Evolutionary conservation across 371 early-diverging fungal genomes (phyloP), one percentile per base, ranked within the genome.

Genomic region (Mucor lusitanicus): DNA sequence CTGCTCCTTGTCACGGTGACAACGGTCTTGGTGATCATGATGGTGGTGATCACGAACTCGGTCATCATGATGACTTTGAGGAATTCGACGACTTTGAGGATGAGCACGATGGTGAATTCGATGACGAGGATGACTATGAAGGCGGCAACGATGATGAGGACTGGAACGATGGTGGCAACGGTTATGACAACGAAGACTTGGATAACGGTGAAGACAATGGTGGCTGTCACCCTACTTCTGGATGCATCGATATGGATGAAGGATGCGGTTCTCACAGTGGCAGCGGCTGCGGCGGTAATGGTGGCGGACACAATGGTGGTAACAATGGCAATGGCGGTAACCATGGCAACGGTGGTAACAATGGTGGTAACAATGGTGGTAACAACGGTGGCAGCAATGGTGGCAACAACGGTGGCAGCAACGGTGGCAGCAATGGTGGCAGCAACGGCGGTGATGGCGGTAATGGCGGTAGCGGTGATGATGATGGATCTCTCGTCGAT

Each of bases 1-100:
- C 72, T 57, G 72, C 72, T 50, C 72, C 72, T 42, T 71, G 72
- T 54, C 50, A 55, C 27, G 64, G 60, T 40, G 54, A 30, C 23
- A 37, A n/a, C n/a, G 61, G 30, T 21, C 42, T 40, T 57, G 56
- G 28, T 53, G 37, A 65, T 21, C 17, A 23, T 33, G 61, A 55
- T 21, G 40, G 19, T 27, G 58, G 42, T 28, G 50, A 55, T 35
- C n/a, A 21, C 30, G 67, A 61, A 40, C 13, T 27, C 6, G 42
- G 60, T 23, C 28, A 54, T 32, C 44, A 32, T 23, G 48, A 28
- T 40, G 54, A 33, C 27, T 12, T 23, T 40, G 64, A 59, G 0
- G 39, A 30, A 21, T 32, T 30, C 12, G 57, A 50, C 6, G 35
- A 27, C 15, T 12, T 13, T n/a, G 62, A 62, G 11, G 27, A 28